Base-by-base conservation (phyloP, 345 rosid species). In the Microthlaspi erraticum region DNA sequence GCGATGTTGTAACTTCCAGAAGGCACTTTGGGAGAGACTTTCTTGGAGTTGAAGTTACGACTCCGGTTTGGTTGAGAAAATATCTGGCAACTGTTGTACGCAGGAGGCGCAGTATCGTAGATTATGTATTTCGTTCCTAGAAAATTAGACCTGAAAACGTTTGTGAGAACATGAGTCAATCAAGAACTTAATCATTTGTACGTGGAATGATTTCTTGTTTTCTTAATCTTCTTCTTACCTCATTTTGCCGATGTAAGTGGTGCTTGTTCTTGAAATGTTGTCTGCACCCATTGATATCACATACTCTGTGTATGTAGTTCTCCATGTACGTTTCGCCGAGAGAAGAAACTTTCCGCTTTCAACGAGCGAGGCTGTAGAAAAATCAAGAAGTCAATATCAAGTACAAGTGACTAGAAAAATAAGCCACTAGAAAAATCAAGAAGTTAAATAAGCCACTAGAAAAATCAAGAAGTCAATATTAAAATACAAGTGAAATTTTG, bases 1-100 rank as follows among this genome's bases (percentile, higher is more conserved):
- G 92, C 89, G 66, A 85, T 81, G 78, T 81, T 83, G 78, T 87
- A 88, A 83, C 86, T 87, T 56, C 91, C 92, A 0, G 89, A 81
- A 2, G 95, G 95, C 66, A 91, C 86, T 73, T 86, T 91, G 2
- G 97, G 95, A 33, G 95, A 91, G 54, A 91, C 95, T 58, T 87
- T 91, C 60, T 87, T 85, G 5, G 95, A 91, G 73, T 81, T 66
- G 62, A 91, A 88, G 64, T 86, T 77, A 34, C 85, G 81, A 73
- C 88, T 87, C 56, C 86, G 78, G 52, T 85, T 85, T 26, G 88
- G 92, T 20, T 84, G 87, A 10, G 87, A 77, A 26, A 80, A 11
- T 36, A n/a, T 78, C 78, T 82, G 83, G 54, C 88, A 70, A 49
- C 70, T 85, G 74, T 83, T 84, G 87, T 85, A 81, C 7, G 92